These are phyloP conservation scores for Spergularia marina DNA, from an alignment of 148 eudicot species.

Conservation along the genomic window DNA sequence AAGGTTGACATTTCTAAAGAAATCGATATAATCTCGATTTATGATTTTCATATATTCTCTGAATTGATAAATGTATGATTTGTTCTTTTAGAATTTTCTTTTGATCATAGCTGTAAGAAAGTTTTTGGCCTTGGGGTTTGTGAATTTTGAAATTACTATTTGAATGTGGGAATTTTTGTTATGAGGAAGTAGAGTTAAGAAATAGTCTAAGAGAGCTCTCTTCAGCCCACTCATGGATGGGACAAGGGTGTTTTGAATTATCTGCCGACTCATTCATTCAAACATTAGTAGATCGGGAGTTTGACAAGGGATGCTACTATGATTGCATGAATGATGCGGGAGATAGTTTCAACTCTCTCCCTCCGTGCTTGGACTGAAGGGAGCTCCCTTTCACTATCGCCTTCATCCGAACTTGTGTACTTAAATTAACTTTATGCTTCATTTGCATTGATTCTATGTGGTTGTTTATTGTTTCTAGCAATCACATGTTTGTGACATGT, in stretches of 20 bases:
- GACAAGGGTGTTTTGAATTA: slow-evolving; percentile 71
- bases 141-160: too few species aligned
- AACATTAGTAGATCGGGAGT: slow-evolving; percentile 66
- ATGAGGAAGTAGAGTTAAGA: slow-evolving; percentile 23
- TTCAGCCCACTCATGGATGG: slow-evolving; percentile 98
- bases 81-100: not conserved
- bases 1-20: not conserved
- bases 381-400: slow-evolving; percentile 84
- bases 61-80: too few species aligned
- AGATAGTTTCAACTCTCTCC: slow-evolving; percentile 81
- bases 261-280: slow-evolving; percentile 99
- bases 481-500: not conserved
- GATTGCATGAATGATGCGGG: slow-evolving; percentile 99
- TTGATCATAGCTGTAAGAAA: not conserved
- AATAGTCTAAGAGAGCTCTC: slow-evolving; percentile 77
- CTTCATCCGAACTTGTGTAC: slow-evolving; percentile 18
- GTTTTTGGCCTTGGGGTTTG: too few species aligned
- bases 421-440: not conserved
- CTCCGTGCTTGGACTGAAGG: slow-evolving; percentile 99
- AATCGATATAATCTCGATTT: not conserved
- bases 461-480: not conserved
- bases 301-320: slow-evolving; percentile 52
- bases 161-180: too few species aligned
- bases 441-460: too few species aligned
- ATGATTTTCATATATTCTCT: too few species aligned